These are phyloP conservation scores for Alternaria angustiovoidea DNA, from an alignment of 2,329 filamentous ascomycete genomes.

Conservation along the genomic window DNA sequence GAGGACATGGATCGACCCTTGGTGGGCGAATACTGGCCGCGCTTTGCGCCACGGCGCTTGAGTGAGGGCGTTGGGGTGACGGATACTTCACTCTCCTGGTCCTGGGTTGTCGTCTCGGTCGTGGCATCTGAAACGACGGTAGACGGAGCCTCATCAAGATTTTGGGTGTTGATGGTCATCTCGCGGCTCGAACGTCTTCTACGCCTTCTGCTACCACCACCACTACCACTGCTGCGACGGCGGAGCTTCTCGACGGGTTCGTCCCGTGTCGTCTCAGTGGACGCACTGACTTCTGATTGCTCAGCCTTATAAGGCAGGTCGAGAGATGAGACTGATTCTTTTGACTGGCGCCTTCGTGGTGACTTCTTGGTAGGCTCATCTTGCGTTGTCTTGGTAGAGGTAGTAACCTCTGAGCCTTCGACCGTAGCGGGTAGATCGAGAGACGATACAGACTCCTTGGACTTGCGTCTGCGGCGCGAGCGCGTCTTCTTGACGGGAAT, in stretches of 20 bases:
- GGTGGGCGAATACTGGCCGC: constrained; percentile 52
- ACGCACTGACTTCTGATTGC: constrained; percentile 38
- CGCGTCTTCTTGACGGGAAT: constrained; percentile 33
- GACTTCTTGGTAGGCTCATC: constrained; percentile 39
- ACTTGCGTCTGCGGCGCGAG: constrained; percentile 42
- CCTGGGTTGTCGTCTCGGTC: constrained; percentile 25
- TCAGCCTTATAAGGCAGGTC: constrained; percentile 35
- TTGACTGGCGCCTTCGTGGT: constrained; percentile 40
- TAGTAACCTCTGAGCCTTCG: constrained; percentile 39
- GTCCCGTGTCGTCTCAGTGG: constrained; percentile 32
- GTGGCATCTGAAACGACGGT: constrained; percentile 31
- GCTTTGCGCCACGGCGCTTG: constrained; percentile 50
- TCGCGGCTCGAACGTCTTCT: constrained; percentile 39
- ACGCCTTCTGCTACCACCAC: constrained; percentile 31
- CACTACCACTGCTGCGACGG: constrained; percentile 32
- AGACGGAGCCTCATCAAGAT: constrained; percentile 34
- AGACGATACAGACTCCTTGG: constrained; percentile 42
- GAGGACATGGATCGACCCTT: constrained; percentile 49
- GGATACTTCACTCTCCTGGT: constrained; percentile 29
- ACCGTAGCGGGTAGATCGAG: constrained; percentile 31
- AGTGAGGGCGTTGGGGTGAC: constrained; percentile 44
- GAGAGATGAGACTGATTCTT: constrained; percentile 38
- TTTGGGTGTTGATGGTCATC: constrained; percentile 34
- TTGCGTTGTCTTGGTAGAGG: constrained; percentile 30
- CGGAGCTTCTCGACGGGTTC: constrained; percentile 26